Conservation (phyloP, 2,329 filamentous ascomycete species). For the Scorias spongiosa region DNA sequence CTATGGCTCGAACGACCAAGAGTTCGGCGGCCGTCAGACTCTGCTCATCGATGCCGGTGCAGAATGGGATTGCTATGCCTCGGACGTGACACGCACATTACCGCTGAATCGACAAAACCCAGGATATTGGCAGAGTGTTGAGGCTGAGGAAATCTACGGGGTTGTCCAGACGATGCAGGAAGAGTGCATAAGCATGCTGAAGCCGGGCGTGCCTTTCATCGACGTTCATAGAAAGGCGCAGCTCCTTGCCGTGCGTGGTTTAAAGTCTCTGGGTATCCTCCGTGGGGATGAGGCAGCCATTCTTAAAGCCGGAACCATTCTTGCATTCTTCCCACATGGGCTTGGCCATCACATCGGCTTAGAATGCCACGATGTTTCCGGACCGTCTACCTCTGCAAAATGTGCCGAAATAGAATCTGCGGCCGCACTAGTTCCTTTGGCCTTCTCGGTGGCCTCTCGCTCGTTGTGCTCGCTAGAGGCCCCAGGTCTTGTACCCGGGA, state of each 20-base stretch:
- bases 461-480: slow-evolving; percentile 29
- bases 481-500: slow-evolving; percentile 50
- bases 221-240: slow-evolving; percentile 66
- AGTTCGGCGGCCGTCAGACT: slow-evolving; percentile 53
- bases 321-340: slow-evolving; percentile 35
- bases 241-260: slow-evolving; percentile 62
- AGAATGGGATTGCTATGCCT: slow-evolving; percentile 74
- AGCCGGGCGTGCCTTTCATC: slow-evolving; percentile 63
- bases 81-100: slow-evolving; percentile 79
- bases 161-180: slow-evolving; percentile 76
- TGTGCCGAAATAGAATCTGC: not conserved
- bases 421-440: not conserved
- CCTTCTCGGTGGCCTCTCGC: not conserved
- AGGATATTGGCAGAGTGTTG: slow-evolving; percentile 49
- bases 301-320: slow-evolving; percentile 25
- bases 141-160: slow-evolving; percentile 58
- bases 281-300: slow-evolving; percentile 39
- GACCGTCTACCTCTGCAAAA: not conserved
- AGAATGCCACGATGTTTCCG: slow-evolving; percentile 30
- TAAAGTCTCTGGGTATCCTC: slow-evolving; percentile 61
- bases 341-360: slow-evolving; percentile 36
- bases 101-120: slow-evolving; percentile 40
- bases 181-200: slow-evolving; percentile 56
- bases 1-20: slow-evolving; percentile 66
- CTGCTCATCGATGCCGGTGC: slow-evolving; percentile 77